Evolutionary conservation across 2,329 filamentous ascomycete genomes (phyloP).

Genomic region (Pyrenophora tritici-repentis): DNA sequence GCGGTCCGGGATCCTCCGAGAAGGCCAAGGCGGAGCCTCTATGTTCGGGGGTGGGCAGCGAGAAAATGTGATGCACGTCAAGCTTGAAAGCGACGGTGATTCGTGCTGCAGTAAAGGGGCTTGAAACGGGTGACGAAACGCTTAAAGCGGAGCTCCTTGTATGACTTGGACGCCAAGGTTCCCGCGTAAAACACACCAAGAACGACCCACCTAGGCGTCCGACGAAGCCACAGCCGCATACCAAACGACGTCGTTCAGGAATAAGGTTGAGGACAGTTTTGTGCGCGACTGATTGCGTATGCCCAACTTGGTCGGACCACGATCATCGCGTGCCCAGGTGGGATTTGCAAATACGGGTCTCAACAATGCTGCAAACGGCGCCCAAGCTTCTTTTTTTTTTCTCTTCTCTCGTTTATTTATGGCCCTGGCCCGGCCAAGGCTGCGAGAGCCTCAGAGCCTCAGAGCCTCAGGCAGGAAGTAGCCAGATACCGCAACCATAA

Average conservation of each 20-base stretch:
- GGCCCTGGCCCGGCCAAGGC: slow-evolving; percentile 20
- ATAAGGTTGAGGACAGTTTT: slow-evolving; percentile 19
- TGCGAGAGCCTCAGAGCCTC: slow-evolving; percentile 10
- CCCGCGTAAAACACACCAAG: slow-evolving; percentile 35
- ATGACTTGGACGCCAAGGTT: slow-evolving; percentile 39
- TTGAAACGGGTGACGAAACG: slow-evolving; percentile 45
- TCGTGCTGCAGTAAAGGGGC: slow-evolving; percentile 26
- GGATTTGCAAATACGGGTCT: slow-evolving; percentile 21
- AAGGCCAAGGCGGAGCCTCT: slow-evolving; percentile 18
- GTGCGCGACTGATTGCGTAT: slow-evolving; percentile 18
- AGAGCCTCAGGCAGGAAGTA: no score
- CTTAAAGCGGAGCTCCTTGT: slow-evolving; percentile 36
- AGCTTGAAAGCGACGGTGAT: slow-evolving; percentile 22
- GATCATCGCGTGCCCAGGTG: slow-evolving; percentile 8
- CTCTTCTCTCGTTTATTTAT: slow-evolving; percentile 22
- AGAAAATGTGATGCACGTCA: slow-evolving; percentile 34
- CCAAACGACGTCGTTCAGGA: slow-evolving; percentile 1
- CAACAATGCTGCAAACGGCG: slow-evolving; percentile 23
- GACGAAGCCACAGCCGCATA: slow-evolving; percentile 28
- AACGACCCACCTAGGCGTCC: slow-evolving; percentile 33
- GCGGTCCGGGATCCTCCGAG: slow-evolving; percentile 23
- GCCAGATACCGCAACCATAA: neutral
- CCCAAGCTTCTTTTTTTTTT: neutral
- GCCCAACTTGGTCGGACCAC: slow-evolving; percentile 21
- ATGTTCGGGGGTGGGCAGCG: slow-evolving; percentile 25